Base-by-base conservation (phyloP, 2,329 filamentous ascomycete species). In the Aspergillus aculeatinus region DNA sequence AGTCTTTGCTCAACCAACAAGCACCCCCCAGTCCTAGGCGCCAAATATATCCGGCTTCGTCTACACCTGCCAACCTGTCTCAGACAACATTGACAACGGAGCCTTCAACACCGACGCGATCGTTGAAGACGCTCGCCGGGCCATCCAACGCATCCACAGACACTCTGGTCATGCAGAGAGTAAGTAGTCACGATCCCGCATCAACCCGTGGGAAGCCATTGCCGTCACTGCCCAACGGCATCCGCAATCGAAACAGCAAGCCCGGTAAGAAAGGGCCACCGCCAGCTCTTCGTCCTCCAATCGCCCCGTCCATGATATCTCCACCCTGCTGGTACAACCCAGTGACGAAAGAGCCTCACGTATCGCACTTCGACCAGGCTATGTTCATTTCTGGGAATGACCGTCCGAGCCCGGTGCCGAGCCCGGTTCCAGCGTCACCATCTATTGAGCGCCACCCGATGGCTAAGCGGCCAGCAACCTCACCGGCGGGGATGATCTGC, bases 341-440 rank as follows among this genome's bases (percentile, higher is more conserved):
- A 0, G 72, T 76, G 2, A 77, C 74, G 1, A 69, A 74, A 65
- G 75, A 77, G 56, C 75, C 75, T 6, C 74, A 77, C 57, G 68
- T 68, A 12, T 72, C 74, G 2, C 74, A 74, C 44, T 76, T 77
- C 35, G 75, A 77, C 35, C 72, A 75, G 60, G 72, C 75, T 23
- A 62, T 77, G n/a, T 77, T 77, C 55, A 76, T 77, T 29, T 72
- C 75, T 11, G 70, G 74, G 50, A 74, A 77, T 62, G 72, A 75
- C 25, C 70, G 66, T 39, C 69, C 74, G 5, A 77, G 73, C 50
- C 73, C 74, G 2, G 70, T 73, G 5, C 75, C 74, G 2, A 75
- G 72, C 35, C 74, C 72, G 2, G 65, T 65, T 14, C 63, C 68
- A 12, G 66, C 67, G 25, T 74, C 73, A 5, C 72, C 74, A 19